Percentiles rank a stretch among this genome's conserved stretches.
phyloP scores from a whole-genome alignment of 805 yeast species.

The Barnettozyma botsteinii region DNA sequence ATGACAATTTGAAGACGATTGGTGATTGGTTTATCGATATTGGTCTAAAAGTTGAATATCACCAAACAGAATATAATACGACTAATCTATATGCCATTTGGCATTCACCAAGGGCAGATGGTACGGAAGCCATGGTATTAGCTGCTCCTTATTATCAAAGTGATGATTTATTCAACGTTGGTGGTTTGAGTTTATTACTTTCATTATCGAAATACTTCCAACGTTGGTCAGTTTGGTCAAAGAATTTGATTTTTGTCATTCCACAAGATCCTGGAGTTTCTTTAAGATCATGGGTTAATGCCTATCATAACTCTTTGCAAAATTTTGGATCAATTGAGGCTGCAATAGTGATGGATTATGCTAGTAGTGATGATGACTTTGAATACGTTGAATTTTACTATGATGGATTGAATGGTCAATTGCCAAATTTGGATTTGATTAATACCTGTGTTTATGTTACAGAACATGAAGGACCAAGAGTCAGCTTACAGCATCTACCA shows the following conservation, averaged over 20 bases:
- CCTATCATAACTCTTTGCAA: conserved; percentile 81
- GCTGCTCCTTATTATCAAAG: conserved; percentile 82
- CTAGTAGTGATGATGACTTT: conserved; percentile 58
- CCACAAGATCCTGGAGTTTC: conserved; percentile 67
- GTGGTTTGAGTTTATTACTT: conserved; percentile 70
- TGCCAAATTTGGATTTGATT: conserved; percentile 87
- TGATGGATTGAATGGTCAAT: conserved; percentile 90
- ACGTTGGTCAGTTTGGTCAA: conserved; percentile 91
- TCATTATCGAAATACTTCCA: conserved; percentile 76
- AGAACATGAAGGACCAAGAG: conserved; percentile 68
- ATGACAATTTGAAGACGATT: conserved; percentile 40
- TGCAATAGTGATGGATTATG: conserved; percentile 79
- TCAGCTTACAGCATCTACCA: conserved; percentile 58
- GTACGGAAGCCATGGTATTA: conserved; percentile 89
- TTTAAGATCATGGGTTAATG: conserved; percentile 85
- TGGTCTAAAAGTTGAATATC: conserved; percentile 60
- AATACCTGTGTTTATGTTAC: conserved; percentile 74
- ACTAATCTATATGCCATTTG: conserved; percentile 68
- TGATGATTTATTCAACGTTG: conserved; percentile 61
- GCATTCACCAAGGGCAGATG: conserved; percentile 94
- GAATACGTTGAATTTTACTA: conserved; percentile 70
- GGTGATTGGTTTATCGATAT: conserved; percentile 58
- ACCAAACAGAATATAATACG: conserved; percentile 35
- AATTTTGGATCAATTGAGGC: conserved; percentile 90
- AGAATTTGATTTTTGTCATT: conserved; percentile 81